These are phyloP conservation scores for Diaporthe longicolla DNA, from an alignment of 2,329 filamentous ascomycete species.

Conservation along the genomic window DNA sequence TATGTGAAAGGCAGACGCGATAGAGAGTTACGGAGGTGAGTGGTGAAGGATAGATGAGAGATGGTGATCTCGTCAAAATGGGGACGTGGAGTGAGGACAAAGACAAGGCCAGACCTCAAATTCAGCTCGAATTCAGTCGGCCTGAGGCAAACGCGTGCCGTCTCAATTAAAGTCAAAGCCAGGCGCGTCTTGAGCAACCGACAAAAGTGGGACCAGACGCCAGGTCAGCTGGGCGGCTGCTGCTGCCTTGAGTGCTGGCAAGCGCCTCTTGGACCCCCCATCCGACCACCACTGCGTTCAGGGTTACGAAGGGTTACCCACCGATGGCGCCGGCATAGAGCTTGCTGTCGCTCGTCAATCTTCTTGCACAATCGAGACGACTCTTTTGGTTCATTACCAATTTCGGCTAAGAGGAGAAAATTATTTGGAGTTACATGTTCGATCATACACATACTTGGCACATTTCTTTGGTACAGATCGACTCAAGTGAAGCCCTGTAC, in stretches of 20 bases:
- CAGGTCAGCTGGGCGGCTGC: constrained; percentile 24
- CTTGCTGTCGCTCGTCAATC: neutral
- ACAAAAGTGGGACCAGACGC: constrained; percentile 18
- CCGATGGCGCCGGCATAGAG: no score
- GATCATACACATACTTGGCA: neutral
- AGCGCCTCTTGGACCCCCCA: no score
- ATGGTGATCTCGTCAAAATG: neutral
- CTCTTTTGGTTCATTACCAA: neutral
- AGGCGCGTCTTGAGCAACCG: constrained; percentile 22
- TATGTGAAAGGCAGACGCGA: neutral
- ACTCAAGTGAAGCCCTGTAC: neutral
- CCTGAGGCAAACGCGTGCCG: constrained; percentile 14
- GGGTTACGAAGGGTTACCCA: neutral
- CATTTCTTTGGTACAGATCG: neutral
- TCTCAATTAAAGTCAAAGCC: constrained; percentile 27
- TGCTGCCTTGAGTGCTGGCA: constrained; percentile 4
- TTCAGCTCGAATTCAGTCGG: neutral
- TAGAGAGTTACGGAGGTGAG: neutral
- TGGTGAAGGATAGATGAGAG: neutral
- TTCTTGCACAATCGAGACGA: no score
- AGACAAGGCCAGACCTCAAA: neutral
- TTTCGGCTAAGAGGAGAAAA: neutral
- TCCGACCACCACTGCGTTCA: no score
- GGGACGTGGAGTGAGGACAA: neutral
- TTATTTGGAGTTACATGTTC: neutral